Evolutionary conservation across 2,329 filamentous ascomycete species (phyloP).

Genomic region (Decorospora gaudefroyi): DNA sequence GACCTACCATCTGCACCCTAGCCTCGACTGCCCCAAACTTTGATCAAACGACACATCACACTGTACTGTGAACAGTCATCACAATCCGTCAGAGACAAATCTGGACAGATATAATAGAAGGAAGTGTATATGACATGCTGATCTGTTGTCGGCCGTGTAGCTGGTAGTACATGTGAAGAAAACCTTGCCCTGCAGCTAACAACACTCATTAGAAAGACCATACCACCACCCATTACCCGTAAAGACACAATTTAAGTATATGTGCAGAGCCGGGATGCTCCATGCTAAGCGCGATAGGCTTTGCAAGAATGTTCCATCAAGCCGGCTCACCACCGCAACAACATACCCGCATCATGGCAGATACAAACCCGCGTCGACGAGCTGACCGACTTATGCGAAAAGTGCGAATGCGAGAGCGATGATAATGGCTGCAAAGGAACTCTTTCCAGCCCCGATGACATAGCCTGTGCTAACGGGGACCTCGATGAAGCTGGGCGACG

Average conservation of each 20-base stretch:
- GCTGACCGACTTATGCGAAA: constrained; percentile 25
- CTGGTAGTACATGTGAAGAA: constrained; percentile 38
- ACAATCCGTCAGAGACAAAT: constrained; percentile 5
- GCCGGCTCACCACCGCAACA: constrained; percentile 21
- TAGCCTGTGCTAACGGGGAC: constrained; percentile 33
- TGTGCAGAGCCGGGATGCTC: constrained; percentile 14
- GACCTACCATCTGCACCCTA: too few species aligned
- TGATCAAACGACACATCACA: too few species aligned
- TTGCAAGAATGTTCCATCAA: constrained; percentile 24
- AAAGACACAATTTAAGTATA: constrained; percentile 26
- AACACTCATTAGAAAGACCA: constrained; percentile 30
- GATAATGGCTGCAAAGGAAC: constrained; percentile 34
- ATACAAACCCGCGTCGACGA: constrained; percentile 10
- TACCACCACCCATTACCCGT: constrained; percentile 18
- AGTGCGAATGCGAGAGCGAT: constrained; percentile 35
- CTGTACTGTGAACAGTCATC: too few species aligned
- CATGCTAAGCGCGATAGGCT: constrained; percentile 25
- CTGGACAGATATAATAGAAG: constrained; percentile 22
- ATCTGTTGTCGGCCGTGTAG: constrained; percentile 30
- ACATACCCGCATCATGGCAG: constrained; percentile 8
- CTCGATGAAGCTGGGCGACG: constrained; percentile 32
- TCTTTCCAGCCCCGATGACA: constrained; percentile 27
- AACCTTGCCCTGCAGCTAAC: constrained; percentile 32
- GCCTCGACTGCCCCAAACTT: too few species aligned
- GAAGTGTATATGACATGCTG: constrained; percentile 36